These are phyloP conservation scores for Fusarium illudens DNA, from an alignment of 2,329 filamentous ascomycete genomes.

Conservation along the genomic window DNA sequence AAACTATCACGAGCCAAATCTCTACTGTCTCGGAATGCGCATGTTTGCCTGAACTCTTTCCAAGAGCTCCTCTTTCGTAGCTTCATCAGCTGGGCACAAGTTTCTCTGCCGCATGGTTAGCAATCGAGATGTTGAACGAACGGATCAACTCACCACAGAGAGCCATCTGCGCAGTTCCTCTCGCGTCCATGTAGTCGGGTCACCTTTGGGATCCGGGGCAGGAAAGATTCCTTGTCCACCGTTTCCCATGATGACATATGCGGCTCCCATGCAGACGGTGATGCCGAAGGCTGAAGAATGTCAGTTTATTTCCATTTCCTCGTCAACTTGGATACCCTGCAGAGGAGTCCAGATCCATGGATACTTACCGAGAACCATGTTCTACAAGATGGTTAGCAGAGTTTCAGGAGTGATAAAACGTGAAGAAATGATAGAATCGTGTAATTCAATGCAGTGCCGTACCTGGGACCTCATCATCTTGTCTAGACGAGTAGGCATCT, in stretches of 20 bases:
- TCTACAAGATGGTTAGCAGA: conserved; percentile 55
- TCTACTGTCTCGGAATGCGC: conserved; percentile 49
- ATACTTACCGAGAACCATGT: conserved; percentile 71
- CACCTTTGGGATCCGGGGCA: conserved; percentile 77
- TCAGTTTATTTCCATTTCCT: conserved; percentile 15
- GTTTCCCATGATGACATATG: conserved; percentile 85
- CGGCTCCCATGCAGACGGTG: conserved; percentile 52
- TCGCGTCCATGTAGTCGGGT: conserved; percentile 75
- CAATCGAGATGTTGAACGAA: no score
- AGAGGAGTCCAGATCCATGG: no score
- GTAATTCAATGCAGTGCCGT: background rate
- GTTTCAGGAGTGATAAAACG: rapidly evolving
- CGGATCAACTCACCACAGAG: conserved; percentile 65
- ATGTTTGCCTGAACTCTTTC: conserved; percentile 59
- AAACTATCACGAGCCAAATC: background rate
- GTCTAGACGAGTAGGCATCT: conserved; percentile 37
- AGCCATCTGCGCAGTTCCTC: conserved; percentile 86
- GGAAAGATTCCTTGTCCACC: conserved; percentile 77
- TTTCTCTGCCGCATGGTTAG: conserved; percentile 50
- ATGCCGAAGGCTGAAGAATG: conserved; percentile 23
- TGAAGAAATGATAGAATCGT: rapidly evolving
- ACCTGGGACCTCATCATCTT: conserved; percentile 41
- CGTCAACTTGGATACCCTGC: conserved; percentile 28
- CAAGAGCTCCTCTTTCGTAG: conserved; percentile 57
- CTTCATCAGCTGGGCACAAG: conserved; percentile 54